Conservation (phyloP, 805 yeast genomes). For the Metschnikowia proteae region DNA sequence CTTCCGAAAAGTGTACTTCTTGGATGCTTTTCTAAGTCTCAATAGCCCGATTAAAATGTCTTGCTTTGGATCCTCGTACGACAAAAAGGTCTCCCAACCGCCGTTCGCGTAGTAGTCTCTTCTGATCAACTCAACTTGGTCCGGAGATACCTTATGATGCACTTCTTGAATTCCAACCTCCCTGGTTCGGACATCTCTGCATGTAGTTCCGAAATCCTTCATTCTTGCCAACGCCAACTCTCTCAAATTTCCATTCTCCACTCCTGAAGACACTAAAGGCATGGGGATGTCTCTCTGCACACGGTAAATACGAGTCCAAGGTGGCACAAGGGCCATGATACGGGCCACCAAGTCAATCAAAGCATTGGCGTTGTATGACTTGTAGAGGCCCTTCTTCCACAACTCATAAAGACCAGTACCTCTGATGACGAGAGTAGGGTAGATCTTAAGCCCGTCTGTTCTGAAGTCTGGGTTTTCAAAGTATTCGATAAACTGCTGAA, state of each 20-base stretch:
- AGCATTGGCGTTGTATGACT: constrained; percentile 92
- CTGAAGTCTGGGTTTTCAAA: constrained; percentile 96
- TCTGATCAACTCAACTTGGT: constrained; percentile 91
- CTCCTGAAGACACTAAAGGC: constrained; percentile 98
- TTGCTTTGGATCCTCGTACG: constrained; percentile 95
- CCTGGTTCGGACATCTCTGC: constrained; percentile 95
- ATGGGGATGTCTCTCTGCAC: constrained; percentile 98
- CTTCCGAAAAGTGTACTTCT: constrained; percentile 84
- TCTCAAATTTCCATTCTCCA: constrained; percentile 93
- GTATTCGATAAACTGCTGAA: constrained; percentile 93
- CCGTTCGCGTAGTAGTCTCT: constrained; percentile 97
- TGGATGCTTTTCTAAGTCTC: constrained; percentile 82
- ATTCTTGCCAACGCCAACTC: constrained; percentile 94
- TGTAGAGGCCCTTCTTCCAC: constrained; percentile 94
- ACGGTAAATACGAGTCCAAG: constrained; percentile 98
- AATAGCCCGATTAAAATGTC: constrained; percentile 91
- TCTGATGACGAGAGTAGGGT: constrained; percentile 93
- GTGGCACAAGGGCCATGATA: constrained; percentile 93
- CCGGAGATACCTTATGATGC: constrained; percentile 94
- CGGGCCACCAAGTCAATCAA: constrained; percentile 93
- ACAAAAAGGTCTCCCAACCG: constrained; percentile 96
- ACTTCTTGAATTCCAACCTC: constrained; percentile 99
- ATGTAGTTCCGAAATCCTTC: constrained; percentile 95
- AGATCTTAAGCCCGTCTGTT: constrained; percentile 93
- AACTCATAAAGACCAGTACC: constrained; percentile 96